A percentile compares a stretch with the other conserved stretches of the same genome.
Evolutionary conservation across 2,329 filamentous ascomycete species (phyloP).

Genomic region (Cytospora schulzeri): DNA sequence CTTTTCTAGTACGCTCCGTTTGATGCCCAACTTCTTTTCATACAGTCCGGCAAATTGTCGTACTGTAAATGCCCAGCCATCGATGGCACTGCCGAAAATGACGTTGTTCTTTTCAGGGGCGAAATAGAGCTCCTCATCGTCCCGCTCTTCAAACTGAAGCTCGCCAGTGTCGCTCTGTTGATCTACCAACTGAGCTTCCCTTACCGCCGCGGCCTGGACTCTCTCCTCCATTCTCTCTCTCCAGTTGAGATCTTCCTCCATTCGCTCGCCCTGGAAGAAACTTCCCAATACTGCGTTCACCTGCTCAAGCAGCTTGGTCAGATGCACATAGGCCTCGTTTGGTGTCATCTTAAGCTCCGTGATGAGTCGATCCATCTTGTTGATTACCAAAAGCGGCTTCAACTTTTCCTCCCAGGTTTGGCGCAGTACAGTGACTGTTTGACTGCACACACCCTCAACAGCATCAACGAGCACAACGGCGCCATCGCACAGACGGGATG

Average conservation of each 20-base stretch:
- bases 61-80: slow-evolving; percentile 98
- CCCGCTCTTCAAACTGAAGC: slow-evolving; percentile 79
- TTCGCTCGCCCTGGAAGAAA: slow-evolving; percentile 96
- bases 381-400: slow-evolving; percentile 92
- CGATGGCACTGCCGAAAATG: slow-evolving; percentile 95
- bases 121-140: slow-evolving; percentile 97
- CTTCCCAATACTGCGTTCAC: slow-evolving; percentile 97
- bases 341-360: slow-evolving; percentile 95
- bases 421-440: slow-evolving; percentile 93
- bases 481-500: slow-evolving; percentile 90
- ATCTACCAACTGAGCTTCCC: slow-evolving; percentile 53
- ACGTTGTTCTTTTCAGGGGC: slow-evolving; percentile 98
- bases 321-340: slow-evolving; percentile 82
- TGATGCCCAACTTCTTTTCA: slow-evolving; percentile 96
- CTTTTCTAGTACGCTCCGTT: slow-evolving; percentile 83
- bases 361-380: slow-evolving; percentile 95
- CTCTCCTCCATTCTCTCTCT: slow-evolving; percentile 88
- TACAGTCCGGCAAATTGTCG: slow-evolving; percentile 92
- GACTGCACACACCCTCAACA: slow-evolving; percentile 96
- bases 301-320: slow-evolving; percentile 88
- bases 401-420: slow-evolving; percentile 96
- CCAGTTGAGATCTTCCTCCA: slow-evolving; percentile 98
- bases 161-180: slow-evolving; percentile 59
- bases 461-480: slow-evolving; percentile 94
- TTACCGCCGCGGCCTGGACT: slow-evolving; percentile 70